Percentiles rank a stretch among this genome's conserved stretches.
phyloP scores from a whole-genome alignment of 108 stramenopile species.

The Skeletonema costatum region DNA sequence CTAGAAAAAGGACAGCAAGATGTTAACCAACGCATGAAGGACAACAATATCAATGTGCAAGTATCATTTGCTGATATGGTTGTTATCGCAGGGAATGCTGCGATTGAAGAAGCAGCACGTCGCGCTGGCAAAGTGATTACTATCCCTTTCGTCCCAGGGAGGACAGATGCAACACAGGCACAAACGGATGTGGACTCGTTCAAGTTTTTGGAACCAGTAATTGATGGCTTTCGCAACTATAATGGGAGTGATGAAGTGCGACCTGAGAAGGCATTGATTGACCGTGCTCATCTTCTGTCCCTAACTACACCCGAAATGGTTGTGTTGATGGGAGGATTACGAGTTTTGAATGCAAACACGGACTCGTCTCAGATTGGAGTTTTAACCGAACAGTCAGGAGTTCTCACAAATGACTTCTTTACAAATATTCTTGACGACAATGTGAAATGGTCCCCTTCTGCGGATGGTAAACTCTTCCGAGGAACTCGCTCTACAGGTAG shows the following conservation, averaged over 20 bases:
- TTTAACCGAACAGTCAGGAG: slow-evolving; percentile 54
- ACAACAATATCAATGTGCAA: slow-evolving; percentile 24
- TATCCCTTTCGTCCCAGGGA: slow-evolving; percentile 70
- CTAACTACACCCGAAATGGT: slow-evolving; percentile 73
- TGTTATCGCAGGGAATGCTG: slow-evolving; percentile 71
- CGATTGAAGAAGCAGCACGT: slow-evolving; percentile 65
- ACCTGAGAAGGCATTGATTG: slow-evolving; percentile 59
- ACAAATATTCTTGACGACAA: slow-evolving; percentile 62
- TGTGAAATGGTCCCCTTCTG: slow-evolving; percentile 50
- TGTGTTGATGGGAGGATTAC: slow-evolving; percentile 70
- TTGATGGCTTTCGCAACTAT: slow-evolving; percentile 79
- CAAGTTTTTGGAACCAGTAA: slow-evolving; percentile 46
- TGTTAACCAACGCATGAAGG: neutral
- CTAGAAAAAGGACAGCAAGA: slow-evolving; percentile 48
- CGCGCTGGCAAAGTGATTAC: slow-evolving; percentile 48
- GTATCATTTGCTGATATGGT: slow-evolving; percentile 79
- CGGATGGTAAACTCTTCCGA: slow-evolving; percentile 46
- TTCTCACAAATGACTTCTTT: slow-evolving; percentile 68
- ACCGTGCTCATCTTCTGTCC: slow-evolving; percentile 62
- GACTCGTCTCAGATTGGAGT: slow-evolving; percentile 47
- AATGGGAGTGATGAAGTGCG: slow-evolving; percentile 12
- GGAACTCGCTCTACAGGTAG: slow-evolving; percentile 48
- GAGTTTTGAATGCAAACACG: slow-evolving; percentile 50
- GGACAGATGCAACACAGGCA: slow-evolving; percentile 67
- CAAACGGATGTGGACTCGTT: slow-evolving; percentile 63